A percentile compares a stretch with the other conserved stretches of the same genome.
These are phyloP conservation scores for Coriaria nepalensis DNA, from an alignment of 306 rosid genomes.

Conservation along the genomic window DNA sequence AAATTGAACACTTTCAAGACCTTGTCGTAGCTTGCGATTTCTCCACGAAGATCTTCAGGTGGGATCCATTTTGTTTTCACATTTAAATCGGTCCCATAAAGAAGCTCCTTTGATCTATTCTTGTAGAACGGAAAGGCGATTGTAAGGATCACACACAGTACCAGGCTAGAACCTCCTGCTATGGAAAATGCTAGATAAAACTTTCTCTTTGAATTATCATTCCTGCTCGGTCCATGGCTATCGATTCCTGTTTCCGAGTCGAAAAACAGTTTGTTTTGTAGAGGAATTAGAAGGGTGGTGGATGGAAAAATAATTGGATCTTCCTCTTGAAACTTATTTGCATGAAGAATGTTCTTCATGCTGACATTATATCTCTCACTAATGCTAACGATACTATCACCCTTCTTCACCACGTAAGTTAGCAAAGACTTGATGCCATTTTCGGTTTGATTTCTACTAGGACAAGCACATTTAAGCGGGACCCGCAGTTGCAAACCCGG, in stretches of 20 bases:
- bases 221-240: neutral
- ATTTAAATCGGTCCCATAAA: neutral
- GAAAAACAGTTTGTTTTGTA: constrained; percentile 27
- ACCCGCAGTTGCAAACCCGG: constrained; percentile 33
- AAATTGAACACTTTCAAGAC: constrained; percentile 24
- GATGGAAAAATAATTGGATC: constrained; percentile 13
- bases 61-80: constrained; percentile 3
- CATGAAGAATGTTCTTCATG: constrained; percentile 19
- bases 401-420: constrained; percentile 29
- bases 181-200: constrained; percentile 12
- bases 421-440: constrained; percentile 35
- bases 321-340: constrained; percentile 34
- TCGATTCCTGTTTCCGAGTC: too few relatives aligned
- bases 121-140: constrained; percentile 11
- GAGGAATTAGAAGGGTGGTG: constrained; percentile 54
- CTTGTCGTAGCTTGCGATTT: constrained; percentile 37
- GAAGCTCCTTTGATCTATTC: constrained; percentile 15
- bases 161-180: constrained; percentile 10
- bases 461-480: constrained; percentile 67
- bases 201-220: constrained; percentile 11
- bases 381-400: constrained; percentile 23
- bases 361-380: constrained; percentile 32
- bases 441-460: constrained; percentile 25
- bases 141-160: constrained; percentile 12
- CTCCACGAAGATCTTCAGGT: constrained; percentile 23